A percentile compares a stretch with the other conserved stretches of the same genome.
These are phyloP conservation scores for Rhizopus sp. DNA, from an alignment of 371 early-diverging fungal species.

Conservation along the genomic window DNA sequence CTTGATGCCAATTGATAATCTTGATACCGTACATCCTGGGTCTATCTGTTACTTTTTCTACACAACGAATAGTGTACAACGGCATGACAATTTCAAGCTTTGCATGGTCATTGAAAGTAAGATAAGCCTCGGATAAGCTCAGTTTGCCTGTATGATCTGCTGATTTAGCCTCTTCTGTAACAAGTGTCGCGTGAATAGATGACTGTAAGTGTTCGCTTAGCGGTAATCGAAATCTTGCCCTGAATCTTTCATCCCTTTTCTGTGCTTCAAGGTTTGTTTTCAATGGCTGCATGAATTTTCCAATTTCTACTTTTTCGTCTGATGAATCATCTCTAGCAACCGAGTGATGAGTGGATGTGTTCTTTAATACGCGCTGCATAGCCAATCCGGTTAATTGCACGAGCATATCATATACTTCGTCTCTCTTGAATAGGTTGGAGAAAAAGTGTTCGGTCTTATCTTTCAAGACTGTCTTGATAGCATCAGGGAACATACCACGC, in stretches of 20 bases:
- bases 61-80: conserved; percentile 85
- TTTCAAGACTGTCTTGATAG: conserved; percentile 81
- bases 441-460: conserved; percentile 86
- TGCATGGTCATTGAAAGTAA: conserved; percentile 69
- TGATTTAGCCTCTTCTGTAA: conserved; percentile 3
- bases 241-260: conserved; percentile 79
- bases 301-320: conserved; percentile 20
- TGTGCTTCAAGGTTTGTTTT: conserved; percentile 66
- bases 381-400: conserved; percentile 85
- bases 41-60: conserved; percentile 72
- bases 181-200: conserved; percentile 42
- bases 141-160: conserved; percentile 60
- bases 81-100: conserved; percentile 77
- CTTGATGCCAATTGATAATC: conserved; percentile 68
- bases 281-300: conserved; percentile 54
- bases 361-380: conserved; percentile 87
- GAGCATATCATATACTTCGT: conserved; percentile 90
- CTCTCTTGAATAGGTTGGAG: conserved; percentile 92
- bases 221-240: conserved; percentile 73
- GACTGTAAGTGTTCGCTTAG: conserved; percentile 60
- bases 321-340: not conserved
- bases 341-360: conserved; percentile 44
- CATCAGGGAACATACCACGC: conserved; percentile 87
- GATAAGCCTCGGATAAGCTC: conserved; percentile 80
- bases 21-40: conserved; percentile 48